Base-by-base conservation (phyloP, 2,329 filamentous ascomycete species). In the Colletotrichum navitas region DNA sequence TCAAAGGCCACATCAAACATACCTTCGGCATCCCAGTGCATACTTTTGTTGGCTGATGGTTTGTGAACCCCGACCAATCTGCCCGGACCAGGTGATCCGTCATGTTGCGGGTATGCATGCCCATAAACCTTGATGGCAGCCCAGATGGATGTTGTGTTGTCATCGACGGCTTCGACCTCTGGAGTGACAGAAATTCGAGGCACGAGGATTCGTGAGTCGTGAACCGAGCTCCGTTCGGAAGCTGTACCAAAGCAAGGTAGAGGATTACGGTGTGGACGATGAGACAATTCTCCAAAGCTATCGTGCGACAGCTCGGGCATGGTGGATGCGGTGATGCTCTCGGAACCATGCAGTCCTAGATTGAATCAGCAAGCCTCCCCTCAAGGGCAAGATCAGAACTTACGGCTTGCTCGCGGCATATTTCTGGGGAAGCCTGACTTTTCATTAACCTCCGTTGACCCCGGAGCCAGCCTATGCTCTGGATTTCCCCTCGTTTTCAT, bases 51-150 rank as follows among this genome's bases (percentile, higher is more conserved):
- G 5, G 16, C 7, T 56, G 26, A 24, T 21, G 2, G 18, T 14
- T 34, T 8, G 11, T 39, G 16, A 39, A 43, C 16, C 16, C 24
- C 14, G 18, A 5, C 16, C 59, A 26, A 34, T 4, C 11, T 39
- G 8, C 7, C 24, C 10, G 41, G 21, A 1, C 34, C 18, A 24
- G 51, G 7, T 55, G 21, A 21, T 24, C 34, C 32, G 18, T 61
- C 43, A 34, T 39, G 26, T 18, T 51, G 62, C 10, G 74, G 76
- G 59, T 78, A 81, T 6, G 85, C 73, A 56, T 82, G 82, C 11
- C 82, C 81, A 18, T 81, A 84, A 47, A 89, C 74, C 76, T 88
- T 83, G 62, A 89, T 80, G 4, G 85, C 85, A 2, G 80, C 83
- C 87, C 84, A 89, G n/a, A 87, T 73, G 14, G 74, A 78, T 41